These are phyloP conservation scores for Brassica cretica DNA, from an alignment of 345 rosid genomes.

Conservation along the genomic window DNA sequence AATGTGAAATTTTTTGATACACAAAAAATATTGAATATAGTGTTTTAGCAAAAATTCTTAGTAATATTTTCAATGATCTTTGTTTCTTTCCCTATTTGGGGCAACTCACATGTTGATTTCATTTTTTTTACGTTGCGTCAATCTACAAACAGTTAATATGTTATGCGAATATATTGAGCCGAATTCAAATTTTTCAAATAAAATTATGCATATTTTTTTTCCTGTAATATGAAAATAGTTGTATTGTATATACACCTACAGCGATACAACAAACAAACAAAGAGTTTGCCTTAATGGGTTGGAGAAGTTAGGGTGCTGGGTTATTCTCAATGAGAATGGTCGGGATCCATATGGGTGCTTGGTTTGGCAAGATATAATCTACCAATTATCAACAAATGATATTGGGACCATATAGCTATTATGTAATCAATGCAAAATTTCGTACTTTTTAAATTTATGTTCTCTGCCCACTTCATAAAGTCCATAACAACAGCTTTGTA, in stretches of 20 bases:
- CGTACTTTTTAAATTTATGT: background rate
- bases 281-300: background rate
- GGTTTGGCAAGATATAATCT: conserved; percentile 19
- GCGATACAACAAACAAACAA: background rate
- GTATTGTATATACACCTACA: background rate
- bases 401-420: conserved; percentile 10
- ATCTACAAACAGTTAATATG: background rate
- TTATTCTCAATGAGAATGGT: conserved; percentile 5
- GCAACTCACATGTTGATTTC: background rate
- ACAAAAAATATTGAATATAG: background rate
- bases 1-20: background rate
- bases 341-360: background rate
- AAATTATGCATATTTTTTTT: background rate
- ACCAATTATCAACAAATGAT: background rate
- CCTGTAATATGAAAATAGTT: background rate
- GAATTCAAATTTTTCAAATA: background rate
- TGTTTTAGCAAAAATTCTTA: background rate
- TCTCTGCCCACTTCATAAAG: conserved; percentile 4
- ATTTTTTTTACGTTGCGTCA: background rate
- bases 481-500: background rate
- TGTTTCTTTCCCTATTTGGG: background rate
- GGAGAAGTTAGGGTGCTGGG: background rate
- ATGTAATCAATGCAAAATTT: background rate
- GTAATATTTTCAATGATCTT: background rate
- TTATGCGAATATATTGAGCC: background rate